These are phyloP conservation scores for Mycogone perniciosa DNA, from an alignment of 2,329 filamentous ascomycete genomes.

Conservation along the genomic window DNA sequence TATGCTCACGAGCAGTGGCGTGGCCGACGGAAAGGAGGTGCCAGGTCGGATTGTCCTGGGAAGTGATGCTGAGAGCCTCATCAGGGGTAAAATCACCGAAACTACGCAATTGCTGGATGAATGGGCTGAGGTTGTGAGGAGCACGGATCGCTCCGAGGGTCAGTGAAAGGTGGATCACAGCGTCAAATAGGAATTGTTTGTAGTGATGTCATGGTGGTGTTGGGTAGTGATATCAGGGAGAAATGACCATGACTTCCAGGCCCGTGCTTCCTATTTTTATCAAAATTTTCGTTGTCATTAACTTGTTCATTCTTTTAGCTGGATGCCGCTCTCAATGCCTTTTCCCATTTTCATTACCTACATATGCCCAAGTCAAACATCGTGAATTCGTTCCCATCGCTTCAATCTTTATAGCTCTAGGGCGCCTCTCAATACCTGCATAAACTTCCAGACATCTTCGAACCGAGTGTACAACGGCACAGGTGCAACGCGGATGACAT, in stretches of 20 bases:
- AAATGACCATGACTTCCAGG: too few relatives aligned
- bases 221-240: neutral
- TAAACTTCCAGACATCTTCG: constrained; percentile 56
- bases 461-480: constrained; percentile 80
- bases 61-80: constrained; percentile 37
- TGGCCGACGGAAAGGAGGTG: constrained; percentile 40
- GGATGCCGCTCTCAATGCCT: neutral
- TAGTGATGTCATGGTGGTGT: neutral
- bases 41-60: constrained; percentile 51
- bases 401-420: constrained; percentile 19
- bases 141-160: constrained; percentile 18
- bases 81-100: constrained; percentile 37
- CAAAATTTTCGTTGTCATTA: too few relatives aligned
- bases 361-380: neutral
- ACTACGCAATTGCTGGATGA: constrained; percentile 40
- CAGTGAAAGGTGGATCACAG: neutral
- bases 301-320: neutral
- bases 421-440: constrained; percentile 34
- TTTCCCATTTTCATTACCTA: neutral
- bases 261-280: too few relatives aligned
- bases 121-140: constrained; percentile 35
- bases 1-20: constrained; percentile 44
- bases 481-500: constrained; percentile 78
- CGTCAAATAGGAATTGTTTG: neutral
- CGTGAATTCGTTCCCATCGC: neutral